These are phyloP conservation scores for Cryptococcus jaspeensis DNA, from an alignment of 1,284 basidiomycete genomes.

Conservation along the genomic window DNA sequence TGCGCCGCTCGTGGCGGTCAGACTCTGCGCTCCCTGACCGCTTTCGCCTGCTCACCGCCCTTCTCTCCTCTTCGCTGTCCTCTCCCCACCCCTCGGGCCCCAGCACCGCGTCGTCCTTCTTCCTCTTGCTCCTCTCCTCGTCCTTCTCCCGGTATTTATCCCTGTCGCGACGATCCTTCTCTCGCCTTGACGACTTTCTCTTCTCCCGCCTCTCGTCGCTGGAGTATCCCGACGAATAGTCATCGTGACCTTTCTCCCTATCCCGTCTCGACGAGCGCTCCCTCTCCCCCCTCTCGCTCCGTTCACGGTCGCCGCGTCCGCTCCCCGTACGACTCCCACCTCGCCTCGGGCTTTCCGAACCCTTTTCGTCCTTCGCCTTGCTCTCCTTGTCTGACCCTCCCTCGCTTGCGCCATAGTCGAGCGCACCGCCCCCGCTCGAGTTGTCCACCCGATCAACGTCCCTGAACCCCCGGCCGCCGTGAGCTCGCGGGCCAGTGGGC, in stretches of 20 bases:
- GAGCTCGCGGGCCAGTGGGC: slow-evolving; percentile 37
- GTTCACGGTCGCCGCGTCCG: neutral
- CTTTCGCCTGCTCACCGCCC: slow-evolving; percentile 1
- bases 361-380: slow-evolving; percentile 10
- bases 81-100: slow-evolving; percentile 2
- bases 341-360: neutral
- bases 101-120: slow-evolving; percentile 18
- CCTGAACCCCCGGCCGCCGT: slow-evolving; percentile 34
- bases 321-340: slow-evolving; percentile 10
- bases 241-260: slow-evolving; percentile 5
- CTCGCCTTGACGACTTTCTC: slow-evolving; percentile 2
- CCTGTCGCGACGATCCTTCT: slow-evolving; percentile 4
- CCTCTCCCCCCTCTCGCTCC: slow-evolving; percentile 9
- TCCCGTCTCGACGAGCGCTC: slow-evolving; percentile 4
- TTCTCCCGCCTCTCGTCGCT: slow-evolving; percentile 2
- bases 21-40: neutral
- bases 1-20: slow-evolving; percentile 10
- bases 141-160: slow-evolving; percentile 13
- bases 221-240: slow-evolving; percentile 4
- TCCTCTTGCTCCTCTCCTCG: slow-evolving; percentile 9
- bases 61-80: neutral
- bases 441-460: slow-evolving; percentile 47
- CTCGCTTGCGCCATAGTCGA: slow-evolving; percentile 41
- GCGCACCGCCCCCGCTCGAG: slow-evolving; percentile 17
- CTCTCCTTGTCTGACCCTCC: slow-evolving; percentile 5